Conservation (phyloP, 177 flowering plant genomes). For the Vitis hybrid region DNA sequence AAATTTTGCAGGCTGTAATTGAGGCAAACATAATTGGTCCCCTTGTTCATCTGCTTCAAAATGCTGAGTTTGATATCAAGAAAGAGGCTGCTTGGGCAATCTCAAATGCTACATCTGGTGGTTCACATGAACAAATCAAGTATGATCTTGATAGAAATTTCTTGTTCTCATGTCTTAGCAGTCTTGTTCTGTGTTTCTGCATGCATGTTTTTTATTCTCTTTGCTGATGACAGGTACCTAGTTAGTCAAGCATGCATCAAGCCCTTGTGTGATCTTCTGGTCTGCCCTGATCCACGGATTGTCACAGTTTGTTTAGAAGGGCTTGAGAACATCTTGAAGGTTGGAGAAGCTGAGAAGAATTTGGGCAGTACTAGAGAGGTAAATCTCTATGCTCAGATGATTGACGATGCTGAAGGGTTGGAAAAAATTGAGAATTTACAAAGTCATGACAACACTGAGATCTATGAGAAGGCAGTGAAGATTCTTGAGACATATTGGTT, state of each 20-base stretch:
- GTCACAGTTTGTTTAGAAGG: conserved; percentile 61
- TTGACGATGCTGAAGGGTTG: conserved; percentile 61
- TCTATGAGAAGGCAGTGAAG: conserved; percentile 51
- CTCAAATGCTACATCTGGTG: conserved; percentile 63
- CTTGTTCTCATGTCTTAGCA: background rate
- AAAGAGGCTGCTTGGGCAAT: conserved; percentile 65
- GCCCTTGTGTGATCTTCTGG: conserved; percentile 58
- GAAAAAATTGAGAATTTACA: conserved; percentile 55
- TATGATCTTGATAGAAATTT: conserved; percentile 13
- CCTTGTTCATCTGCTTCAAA: conserved; percentile 43
- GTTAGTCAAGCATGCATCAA: conserved; percentile 57
- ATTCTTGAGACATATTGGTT: conserved; percentile 48
- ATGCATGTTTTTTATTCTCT: background rate
- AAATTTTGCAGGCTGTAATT: conserved; percentile 34
- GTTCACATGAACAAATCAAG: conserved; percentile 51
- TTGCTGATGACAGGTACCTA: conserved; percentile 27
- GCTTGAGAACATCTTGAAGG: conserved; percentile 62
- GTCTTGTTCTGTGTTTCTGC: background rate
- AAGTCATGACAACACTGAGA: conserved; percentile 57
- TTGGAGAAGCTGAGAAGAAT: conserved; percentile 58
- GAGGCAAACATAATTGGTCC: conserved; percentile 43
- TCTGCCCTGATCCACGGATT: conserved; percentile 61
- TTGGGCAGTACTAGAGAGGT: conserved; percentile 37
- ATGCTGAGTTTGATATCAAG: conserved; percentile 59
- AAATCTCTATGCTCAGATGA: conserved; percentile 51